Percentiles rank a stretch among this genome's conserved stretches.
phyloP scores from a whole-genome alignment of 192 early-diverging fungal genomes.

The Coemansia sp. region DNA sequence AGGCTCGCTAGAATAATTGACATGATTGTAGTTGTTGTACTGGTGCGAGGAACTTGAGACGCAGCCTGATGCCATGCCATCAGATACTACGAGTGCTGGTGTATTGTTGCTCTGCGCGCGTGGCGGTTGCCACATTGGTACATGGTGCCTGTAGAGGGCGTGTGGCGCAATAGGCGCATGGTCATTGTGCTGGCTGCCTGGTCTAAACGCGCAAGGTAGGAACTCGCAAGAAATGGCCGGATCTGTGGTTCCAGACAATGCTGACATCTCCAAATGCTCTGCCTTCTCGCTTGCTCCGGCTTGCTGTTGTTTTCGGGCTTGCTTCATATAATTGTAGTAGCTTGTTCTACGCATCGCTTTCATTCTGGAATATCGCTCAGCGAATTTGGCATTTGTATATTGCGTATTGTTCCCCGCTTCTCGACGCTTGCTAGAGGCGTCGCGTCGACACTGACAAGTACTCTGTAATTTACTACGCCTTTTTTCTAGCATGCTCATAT shows the following conservation, averaged over 20 bases:
- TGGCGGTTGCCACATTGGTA: conserved; percentile 13
- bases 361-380: background rate
- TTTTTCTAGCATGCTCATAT: background rate
- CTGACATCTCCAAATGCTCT: background rate
- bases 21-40: background rate
- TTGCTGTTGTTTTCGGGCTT: background rate
- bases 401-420: background rate
- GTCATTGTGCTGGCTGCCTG: background rate
- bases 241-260: background rate
- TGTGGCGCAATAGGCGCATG: conserved; percentile 10
- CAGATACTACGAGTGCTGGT: background rate
- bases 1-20: conserved; percentile 1
- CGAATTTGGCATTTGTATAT: too few species aligned
- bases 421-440: background rate
- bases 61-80: conserved; percentile 1
- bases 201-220: background rate
- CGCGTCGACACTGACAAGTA: background rate
- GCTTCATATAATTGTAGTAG: background rate
- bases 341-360: background rate
- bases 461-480: background rate
- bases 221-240: background rate
- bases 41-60: background rate
- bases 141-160: background rate
- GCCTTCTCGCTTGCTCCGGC: background rate
- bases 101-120: background rate